phyloP scores from a whole-genome alignment of 345 rosid species.

The Hypericum androsaemum region DNA sequence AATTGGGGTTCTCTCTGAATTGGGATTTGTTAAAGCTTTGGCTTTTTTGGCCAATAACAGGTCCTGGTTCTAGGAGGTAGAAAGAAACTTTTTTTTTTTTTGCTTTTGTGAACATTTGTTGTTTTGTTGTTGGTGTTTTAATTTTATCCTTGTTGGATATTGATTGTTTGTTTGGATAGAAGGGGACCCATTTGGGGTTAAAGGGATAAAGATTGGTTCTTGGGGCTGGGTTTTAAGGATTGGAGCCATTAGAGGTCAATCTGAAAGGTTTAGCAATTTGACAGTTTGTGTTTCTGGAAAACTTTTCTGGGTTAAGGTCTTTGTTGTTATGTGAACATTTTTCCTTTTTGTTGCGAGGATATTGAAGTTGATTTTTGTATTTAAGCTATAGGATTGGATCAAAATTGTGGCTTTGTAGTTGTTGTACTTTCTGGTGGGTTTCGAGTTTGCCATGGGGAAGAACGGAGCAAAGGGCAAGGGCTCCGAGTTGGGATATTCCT shows the following conservation, averaged over 20 bases:
- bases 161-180: neutral
- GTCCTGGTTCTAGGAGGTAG: conserved; percentile 27
- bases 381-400: too few relatives aligned
- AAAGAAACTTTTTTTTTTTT: neutral
- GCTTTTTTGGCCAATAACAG: conserved; percentile 8
- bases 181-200: conserved; percentile 13
- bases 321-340: too few relatives aligned
- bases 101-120: neutral
- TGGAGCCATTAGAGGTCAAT: conserved; percentile 7
- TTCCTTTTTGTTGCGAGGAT: too few relatives aligned
- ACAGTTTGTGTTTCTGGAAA: too few relatives aligned
- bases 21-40: conserved; percentile 24
- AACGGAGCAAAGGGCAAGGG: conserved; percentile 37
- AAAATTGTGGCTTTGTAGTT: too few relatives aligned
- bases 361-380: too few relatives aligned
- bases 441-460: conserved; percentile 35
- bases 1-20: conserved; percentile 23
- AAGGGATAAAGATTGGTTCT: conserved; percentile 14
- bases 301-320: too few relatives aligned
- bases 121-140: neutral
- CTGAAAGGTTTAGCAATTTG: too few relatives aligned
- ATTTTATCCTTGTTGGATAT: neutral
- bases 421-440: too few relatives aligned
- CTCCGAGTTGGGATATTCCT: conserved; percentile 22
- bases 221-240: conserved; percentile 14